phyloP scores from a whole-genome alignment of 23 red algal species.

The Pyropia haitanensis region DNA sequence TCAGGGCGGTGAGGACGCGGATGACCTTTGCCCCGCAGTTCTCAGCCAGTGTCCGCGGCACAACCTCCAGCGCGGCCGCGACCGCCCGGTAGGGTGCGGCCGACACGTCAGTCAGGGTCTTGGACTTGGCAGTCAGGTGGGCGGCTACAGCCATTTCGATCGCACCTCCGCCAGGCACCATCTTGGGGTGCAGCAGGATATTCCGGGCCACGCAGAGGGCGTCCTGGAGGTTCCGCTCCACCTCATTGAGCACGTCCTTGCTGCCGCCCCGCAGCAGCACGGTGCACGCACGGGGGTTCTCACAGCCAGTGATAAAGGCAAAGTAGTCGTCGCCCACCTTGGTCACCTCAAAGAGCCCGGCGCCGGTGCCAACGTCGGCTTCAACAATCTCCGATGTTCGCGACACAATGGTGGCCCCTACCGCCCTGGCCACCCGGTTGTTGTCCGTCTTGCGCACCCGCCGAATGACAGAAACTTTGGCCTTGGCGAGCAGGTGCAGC shows the following conservation, averaged over 20 bases:
- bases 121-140: constrained; percentile 60
- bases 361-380: constrained; percentile 76
- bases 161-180: constrained; percentile 92
- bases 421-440: constrained; percentile 69
- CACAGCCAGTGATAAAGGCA: constrained; percentile 81
- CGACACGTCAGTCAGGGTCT: constrained; percentile 68
- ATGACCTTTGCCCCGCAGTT: constrained; percentile 96
- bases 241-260: constrained; percentile 94
- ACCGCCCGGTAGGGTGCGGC: constrained; percentile 86
- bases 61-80: constrained; percentile 90
- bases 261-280: constrained; percentile 87
- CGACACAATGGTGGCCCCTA: constrained; percentile 83
- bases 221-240: constrained; percentile 95
- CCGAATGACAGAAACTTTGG: constrained; percentile 62
- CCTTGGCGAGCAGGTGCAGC: constrained; percentile 67
- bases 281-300: constrained; percentile 77
- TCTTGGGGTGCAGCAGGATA: constrained; percentile 52
- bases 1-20: constrained; percentile 75
- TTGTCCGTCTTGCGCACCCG: constrained; percentile 89
- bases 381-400: constrained; percentile 73
- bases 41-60: constrained; percentile 90
- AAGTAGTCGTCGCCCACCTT: constrained; percentile 99
- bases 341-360: constrained; percentile 87
- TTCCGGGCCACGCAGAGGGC: constrained; percentile 85
- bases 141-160: constrained; percentile 89